These are phyloP conservation scores for Nannochloropsis gaditana DNA, from an alignment of 108 stramenopile species.

Conservation along the genomic window DNA sequence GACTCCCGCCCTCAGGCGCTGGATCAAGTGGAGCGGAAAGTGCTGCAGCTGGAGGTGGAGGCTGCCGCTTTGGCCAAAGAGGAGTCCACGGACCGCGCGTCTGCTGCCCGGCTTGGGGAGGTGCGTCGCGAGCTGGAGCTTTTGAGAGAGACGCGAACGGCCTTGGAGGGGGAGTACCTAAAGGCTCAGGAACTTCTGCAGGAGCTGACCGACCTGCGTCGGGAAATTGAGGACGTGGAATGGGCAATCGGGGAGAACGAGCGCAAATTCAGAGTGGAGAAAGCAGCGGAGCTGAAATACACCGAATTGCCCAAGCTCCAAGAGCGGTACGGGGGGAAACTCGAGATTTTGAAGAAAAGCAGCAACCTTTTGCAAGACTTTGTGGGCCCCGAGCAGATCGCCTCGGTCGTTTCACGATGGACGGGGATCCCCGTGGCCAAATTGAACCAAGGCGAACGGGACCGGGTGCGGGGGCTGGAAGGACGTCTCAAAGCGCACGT, in stretches of 20 bases:
- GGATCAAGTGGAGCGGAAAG: constrained; percentile 76
- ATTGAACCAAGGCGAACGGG: constrained; percentile 67
- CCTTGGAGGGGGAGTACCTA: background rate
- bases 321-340: constrained; percentile 45
- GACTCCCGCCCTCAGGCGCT: constrained; percentile 70
- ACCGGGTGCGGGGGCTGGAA: constrained; percentile 66
- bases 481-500: constrained; percentile 63
- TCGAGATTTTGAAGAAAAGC: constrained; percentile 56
- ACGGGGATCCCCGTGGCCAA: constrained; percentile 83
- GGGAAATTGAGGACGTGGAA: constrained; percentile 67
- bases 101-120: constrained; percentile 59
- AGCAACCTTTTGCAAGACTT: constrained; percentile 66
- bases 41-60: constrained; percentile 84
- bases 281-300: constrained; percentile 75
- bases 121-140: constrained; percentile 63
- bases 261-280: constrained; percentile 11
- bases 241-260: constrained; percentile 70
- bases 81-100: constrained; percentile 7
- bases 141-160: constrained; percentile 48
- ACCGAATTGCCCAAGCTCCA: constrained; percentile 80
- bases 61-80: constrained; percentile 56
- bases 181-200: constrained; percentile 62
- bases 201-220: constrained; percentile 63
- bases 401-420: constrained; percentile 78
- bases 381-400: constrained; percentile 82